Evolutionary conservation across 2,329 filamentous ascomycete species (phyloP), one percentile per base, ranked within the genome.

Genomic region (Seiridium cupressi): DNA sequence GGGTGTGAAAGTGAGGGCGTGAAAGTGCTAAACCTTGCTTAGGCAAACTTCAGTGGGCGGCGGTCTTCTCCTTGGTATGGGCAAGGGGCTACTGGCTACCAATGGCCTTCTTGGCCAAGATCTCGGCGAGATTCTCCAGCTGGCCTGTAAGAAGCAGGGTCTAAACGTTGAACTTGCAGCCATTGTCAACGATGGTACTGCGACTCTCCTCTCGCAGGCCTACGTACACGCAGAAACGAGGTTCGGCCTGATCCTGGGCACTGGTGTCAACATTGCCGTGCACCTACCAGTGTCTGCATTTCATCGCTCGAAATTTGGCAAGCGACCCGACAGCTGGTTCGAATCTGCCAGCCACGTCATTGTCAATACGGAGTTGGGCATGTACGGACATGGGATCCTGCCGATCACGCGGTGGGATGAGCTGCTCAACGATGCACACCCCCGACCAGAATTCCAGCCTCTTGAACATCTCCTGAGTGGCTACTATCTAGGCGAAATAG

Each of bases 181-280:
- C 54, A 88, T 90, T 61, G 78, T 89, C 61, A 90, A 90, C 73
- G 88, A 90, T 70, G 86, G 86, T 11, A 83, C 84, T 35, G 86
- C 88, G n/a, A 85, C 86, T 18, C 76, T 90, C 26, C 76, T 90
- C 13, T 88, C 88, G 0, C 81, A 86, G 65, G 84, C 87, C 42
- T 88, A 89, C 68, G 74, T 79, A 18, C 79, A 85, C 66, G 74
- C 80, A 1, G 79, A 83, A 8, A 88, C 86, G 9, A 80, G 85
- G 26, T 86, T 89, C 67, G 84, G 84, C 42, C 79, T 90, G 47
- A 89, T 90, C 58, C 78, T 89, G 34, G 88, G 88, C 18, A 90
- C 88, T 0, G 88, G 88, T 36, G 80, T 86, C 61, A 90, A 90
- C 72, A 83, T 88, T 51, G 85, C 87, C 51, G 85, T 83, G 34